phyloP scores from a whole-genome alignment of 2,329 filamentous ascomycete species.

The Exophiala mesophila region DNA sequence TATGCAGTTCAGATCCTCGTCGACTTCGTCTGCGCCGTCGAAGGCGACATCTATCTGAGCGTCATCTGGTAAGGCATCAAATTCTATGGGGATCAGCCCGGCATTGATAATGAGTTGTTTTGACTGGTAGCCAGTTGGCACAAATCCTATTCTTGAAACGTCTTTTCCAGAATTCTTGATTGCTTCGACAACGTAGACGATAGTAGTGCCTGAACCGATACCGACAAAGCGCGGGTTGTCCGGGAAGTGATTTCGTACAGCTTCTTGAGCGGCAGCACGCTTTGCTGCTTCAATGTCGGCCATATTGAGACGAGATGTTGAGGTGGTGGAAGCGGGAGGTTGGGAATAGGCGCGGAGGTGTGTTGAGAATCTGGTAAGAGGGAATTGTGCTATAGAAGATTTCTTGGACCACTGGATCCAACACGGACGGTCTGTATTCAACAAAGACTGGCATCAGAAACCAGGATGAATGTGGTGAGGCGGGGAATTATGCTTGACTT shows the following conservation, averaged over 20 bases:
- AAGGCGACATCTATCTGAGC: slow-evolving; percentile 80
- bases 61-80: slow-evolving; percentile 65
- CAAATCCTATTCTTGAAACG: slow-evolving; percentile 65
- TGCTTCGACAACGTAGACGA: slow-evolving; percentile 63
- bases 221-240: slow-evolving; percentile 54
- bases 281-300: slow-evolving; percentile 53
- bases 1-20: slow-evolving; percentile 91
- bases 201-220: slow-evolving; percentile 61
- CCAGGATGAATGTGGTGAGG: too few species aligned
- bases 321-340: too few species aligned
- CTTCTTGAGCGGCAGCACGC: slow-evolving; percentile 53
- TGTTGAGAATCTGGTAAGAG: too few species aligned
- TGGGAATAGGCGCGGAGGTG: too few species aligned
- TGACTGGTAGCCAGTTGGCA: slow-evolving; percentile 88
- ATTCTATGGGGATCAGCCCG: slow-evolving; percentile 69
- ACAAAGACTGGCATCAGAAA: too few species aligned
- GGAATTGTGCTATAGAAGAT: too few species aligned
- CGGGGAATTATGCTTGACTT: too few species aligned
- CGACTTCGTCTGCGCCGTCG: slow-evolving; percentile 95
- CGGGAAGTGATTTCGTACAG: slow-evolving; percentile 58
- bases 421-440: too few species aligned
- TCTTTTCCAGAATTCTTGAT: slow-evolving; percentile 49
- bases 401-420: too few species aligned
- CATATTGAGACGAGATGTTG: neutral
- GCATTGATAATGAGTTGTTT: slow-evolving; percentile 78